These are phyloP conservation scores for Juglanconis sp. DNA, from an alignment of 2,329 filamentous ascomycete species.

Conservation along the genomic window DNA sequence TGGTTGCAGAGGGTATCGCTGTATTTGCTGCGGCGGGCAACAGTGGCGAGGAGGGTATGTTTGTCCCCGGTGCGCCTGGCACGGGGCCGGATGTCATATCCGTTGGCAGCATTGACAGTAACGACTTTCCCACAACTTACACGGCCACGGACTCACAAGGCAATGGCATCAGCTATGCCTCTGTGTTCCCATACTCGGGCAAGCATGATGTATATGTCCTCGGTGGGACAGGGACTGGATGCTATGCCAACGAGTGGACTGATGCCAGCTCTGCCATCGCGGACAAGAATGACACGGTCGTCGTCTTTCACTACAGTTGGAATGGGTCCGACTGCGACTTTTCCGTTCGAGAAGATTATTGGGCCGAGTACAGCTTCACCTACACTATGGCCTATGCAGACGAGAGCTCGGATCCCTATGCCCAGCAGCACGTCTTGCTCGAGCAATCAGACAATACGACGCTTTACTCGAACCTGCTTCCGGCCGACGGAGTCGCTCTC, in stretches of 20 bases:
- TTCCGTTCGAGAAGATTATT: background rate
- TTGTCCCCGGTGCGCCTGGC: slow-evolving; percentile 10
- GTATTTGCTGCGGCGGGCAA: slow-evolving; percentile 24
- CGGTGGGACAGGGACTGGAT: slow-evolving; percentile 6
- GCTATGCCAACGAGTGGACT: slow-evolving; percentile 16
- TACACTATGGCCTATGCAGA: slow-evolving; percentile 16
- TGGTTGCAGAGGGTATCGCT: slow-evolving; percentile 20
- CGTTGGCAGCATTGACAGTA: slow-evolving; percentile 22
- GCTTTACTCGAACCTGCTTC: slow-evolving; percentile 9
- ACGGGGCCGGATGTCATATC: slow-evolving; percentile 21
- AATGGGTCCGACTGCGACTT: background rate
- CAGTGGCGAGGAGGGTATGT: background rate
- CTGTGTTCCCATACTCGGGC: slow-evolving; percentile 21
- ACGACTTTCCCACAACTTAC: slow-evolving; percentile 20
- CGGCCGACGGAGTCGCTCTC: background rate
- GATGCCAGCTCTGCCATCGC: slow-evolving; percentile 14
- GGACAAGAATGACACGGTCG: slow-evolving; percentile 19
- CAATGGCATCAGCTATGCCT: slow-evolving; percentile 17
- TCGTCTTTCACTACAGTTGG: background rate
- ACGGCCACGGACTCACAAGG: slow-evolving; percentile 19
- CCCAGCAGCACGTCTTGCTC: slow-evolving; percentile 18
- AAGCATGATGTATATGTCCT: slow-evolving; percentile 16
- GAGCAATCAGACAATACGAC: slow-evolving; percentile 18
- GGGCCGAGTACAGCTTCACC: slow-evolving; percentile 7
- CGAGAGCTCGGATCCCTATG: slow-evolving; percentile 16